phyloP scores from a whole-genome alignment of 2,329 filamentous ascomycete genomes.

The Cadophora luteo-olivacea region DNA sequence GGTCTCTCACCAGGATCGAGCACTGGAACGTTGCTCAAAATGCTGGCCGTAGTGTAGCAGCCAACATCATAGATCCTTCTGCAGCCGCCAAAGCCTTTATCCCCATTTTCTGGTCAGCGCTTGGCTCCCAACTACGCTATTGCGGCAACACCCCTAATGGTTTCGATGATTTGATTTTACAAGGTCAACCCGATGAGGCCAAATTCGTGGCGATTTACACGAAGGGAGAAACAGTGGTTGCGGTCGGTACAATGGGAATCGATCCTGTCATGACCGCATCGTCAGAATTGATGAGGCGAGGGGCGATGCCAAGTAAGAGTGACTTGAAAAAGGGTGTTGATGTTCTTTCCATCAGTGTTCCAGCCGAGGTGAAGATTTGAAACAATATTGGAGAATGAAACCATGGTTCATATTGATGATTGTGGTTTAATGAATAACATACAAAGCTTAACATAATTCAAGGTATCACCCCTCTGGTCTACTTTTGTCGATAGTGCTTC shows the following conservation, averaged over 20 bases:
- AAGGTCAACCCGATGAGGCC: conserved; percentile 76
- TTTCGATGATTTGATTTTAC: conserved; percentile 84
- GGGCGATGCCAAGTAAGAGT: conserved; percentile 83
- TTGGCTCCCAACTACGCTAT: conserved; percentile 89
- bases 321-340: conserved; percentile 70
- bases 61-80: conserved; percentile 73
- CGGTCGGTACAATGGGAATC: conserved; percentile 87
- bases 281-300: conserved; percentile 82
- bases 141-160: conserved; percentile 85
- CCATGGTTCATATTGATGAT: not conserved
- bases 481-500: too few relatives aligned
- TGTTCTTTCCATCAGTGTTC: conserved; percentile 37
- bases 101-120: conserved; percentile 95
- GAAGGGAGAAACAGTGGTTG: conserved; percentile 84
- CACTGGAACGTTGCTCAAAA: conserved; percentile 99
- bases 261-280: conserved; percentile 87
- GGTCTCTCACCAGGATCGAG: conserved; percentile 81
- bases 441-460: too few relatives aligned
- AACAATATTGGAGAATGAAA: not conserved
- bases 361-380: conserved; percentile 28
- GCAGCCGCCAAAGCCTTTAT: conserved; percentile 75
- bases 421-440: not conserved
- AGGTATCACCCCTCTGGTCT: too few relatives aligned
- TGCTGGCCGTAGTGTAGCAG: conserved; percentile 79
- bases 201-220: conserved; percentile 92